These are phyloP conservation scores for Yamadazyma siamensis DNA, from an alignment of 1,139 yeast genomes.

Conservation along the genomic window DNA sequence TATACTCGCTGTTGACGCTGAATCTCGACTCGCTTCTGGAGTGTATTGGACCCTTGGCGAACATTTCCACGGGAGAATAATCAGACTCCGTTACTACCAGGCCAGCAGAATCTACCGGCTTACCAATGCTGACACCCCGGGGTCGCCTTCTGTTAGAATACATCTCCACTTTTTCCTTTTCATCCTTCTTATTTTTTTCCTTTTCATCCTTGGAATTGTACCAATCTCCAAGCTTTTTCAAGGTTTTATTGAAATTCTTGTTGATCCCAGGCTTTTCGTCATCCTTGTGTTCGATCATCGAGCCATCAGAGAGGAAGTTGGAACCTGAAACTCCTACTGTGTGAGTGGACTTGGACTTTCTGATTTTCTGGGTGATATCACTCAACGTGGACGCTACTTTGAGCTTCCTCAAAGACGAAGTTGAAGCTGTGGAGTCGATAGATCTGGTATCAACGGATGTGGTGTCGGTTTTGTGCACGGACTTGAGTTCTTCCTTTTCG, in stretches of 20 bases:
- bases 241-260: slow-evolving; percentile 12
- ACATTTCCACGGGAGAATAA: slow-evolving; percentile 12
- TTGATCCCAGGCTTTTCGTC: slow-evolving; percentile 1
- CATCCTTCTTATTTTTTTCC: slow-evolving; percentile 4
- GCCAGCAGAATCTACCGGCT: neutral
- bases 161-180: slow-evolving; percentile 41
- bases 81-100: slow-evolving; percentile 1
- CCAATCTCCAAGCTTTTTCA: slow-evolving; percentile 69
- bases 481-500: slow-evolving; percentile 1
- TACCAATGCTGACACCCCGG: slow-evolving; percentile 19
- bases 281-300: slow-evolving; percentile 16
- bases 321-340: slow-evolving; percentile 26
- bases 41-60: slow-evolving; percentile 10
- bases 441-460: slow-evolving; percentile 3
- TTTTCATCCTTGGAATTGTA: slow-evolving; percentile 24
- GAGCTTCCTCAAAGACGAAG: slow-evolving; percentile 3
- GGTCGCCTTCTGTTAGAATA: slow-evolving; percentile 51
- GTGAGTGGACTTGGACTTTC: slow-evolving; percentile 26
- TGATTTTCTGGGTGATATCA: slow-evolving; percentile 34
- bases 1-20: slow-evolving; percentile 6
- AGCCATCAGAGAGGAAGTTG: slow-evolving; percentile 27
- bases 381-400: slow-evolving; percentile 26
- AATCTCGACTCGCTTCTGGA: slow-evolving; percentile 10
- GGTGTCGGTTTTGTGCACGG: neutral
- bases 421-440: slow-evolving; percentile 1